Conservation (phyloP, 2,329 filamentous ascomycete genomes). For the Ilyonectria destructans region DNA sequence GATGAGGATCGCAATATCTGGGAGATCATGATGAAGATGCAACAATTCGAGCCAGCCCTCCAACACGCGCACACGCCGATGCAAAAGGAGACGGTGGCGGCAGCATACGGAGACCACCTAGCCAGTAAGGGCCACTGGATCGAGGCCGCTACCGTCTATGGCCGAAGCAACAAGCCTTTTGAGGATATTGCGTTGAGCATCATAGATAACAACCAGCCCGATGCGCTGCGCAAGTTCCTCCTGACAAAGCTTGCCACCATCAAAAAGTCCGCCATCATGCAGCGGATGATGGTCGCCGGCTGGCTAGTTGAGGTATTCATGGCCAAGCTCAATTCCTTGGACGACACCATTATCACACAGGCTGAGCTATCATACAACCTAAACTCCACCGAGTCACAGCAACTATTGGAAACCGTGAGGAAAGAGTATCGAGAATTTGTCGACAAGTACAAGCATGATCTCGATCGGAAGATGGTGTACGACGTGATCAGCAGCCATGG, state of each 20-base stretch:
- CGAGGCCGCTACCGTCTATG: constrained; percentile 92
- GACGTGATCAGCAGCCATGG: constrained; percentile 97
- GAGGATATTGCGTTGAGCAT: constrained; percentile 95
- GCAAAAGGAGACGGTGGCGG: constrained; percentile 93
- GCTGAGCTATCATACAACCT: constrained; percentile 83
- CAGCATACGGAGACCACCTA: constrained; percentile 91
- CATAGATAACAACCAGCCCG: constrained; percentile 91
- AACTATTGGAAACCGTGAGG: constrained; percentile 79
- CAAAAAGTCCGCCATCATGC: constrained; percentile 90
- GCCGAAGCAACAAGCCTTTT: constrained; percentile 96
- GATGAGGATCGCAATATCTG: constrained; percentile 95
- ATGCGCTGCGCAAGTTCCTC: constrained; percentile 92
- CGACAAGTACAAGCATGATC: constrained; percentile 85
- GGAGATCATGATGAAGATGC: constrained; percentile 90
- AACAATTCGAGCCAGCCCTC: constrained; percentile 91
- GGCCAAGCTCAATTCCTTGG: constrained; percentile 94
- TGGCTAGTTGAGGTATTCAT: constrained; percentile 98
- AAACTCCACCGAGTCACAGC: constrained; percentile 79
- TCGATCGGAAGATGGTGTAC: constrained; percentile 94
- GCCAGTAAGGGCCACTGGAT: constrained; percentile 85
- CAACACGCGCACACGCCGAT: constrained; percentile 84
- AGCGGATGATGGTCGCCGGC: constrained; percentile 93
- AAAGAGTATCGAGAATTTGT: constrained; percentile 93
- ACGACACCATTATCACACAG: constrained; percentile 93
- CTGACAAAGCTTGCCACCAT: constrained; percentile 86